These are phyloP conservation scores for Bacidia gigantensis DNA, from an alignment of 495 filamentous ascomycete species.

Conservation along the genomic window DNA sequence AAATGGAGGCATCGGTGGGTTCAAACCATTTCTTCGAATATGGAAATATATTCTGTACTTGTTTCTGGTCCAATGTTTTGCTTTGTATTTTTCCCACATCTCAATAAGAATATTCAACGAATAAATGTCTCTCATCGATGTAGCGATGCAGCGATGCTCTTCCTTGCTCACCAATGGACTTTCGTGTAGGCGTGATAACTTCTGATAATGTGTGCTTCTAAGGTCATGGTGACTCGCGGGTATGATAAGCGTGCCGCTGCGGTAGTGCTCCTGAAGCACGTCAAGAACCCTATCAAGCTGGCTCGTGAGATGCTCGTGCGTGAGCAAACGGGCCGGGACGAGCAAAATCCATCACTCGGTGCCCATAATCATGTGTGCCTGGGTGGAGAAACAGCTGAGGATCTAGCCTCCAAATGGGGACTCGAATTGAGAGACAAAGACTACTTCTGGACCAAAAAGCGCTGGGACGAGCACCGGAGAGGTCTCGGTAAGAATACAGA, in stretches of 20 bases:
- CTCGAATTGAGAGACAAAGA: conserved; percentile 53
- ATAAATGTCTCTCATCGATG: neutral
- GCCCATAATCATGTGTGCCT: conserved; percentile 35
- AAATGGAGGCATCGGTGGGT: conserved; percentile 59
- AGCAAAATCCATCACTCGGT: too few species aligned
- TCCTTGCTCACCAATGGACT: too few species aligned
- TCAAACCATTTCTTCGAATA: too few species aligned
- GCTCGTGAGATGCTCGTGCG: conserved; percentile 57
- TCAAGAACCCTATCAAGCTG: conserved; percentile 68
- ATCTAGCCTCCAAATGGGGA: conserved; percentile 55
- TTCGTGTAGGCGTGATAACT: neutral
- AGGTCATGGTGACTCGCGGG: conserved; percentile 63
- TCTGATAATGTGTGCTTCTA: neutral
- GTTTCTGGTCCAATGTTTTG: too few species aligned
- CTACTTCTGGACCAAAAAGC: conserved; percentile 66
- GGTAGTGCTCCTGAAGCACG: conserved; percentile 53
- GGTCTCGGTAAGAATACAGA: conserved; percentile 38
- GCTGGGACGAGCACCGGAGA: conserved; percentile 72
- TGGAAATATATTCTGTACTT: too few species aligned
- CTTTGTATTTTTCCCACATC: too few species aligned
- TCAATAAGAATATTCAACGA: too few species aligned
- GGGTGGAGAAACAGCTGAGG: conserved; percentile 42
- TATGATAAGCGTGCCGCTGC: conserved; percentile 60
- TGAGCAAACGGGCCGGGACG: conserved; percentile 26
- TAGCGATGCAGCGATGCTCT: too few species aligned